Percentiles rank a stretch among this genome's conserved stretches.
phyloP scores from a whole-genome alignment of 129 eudicot genomes.

The Flaveria linearis region DNA sequence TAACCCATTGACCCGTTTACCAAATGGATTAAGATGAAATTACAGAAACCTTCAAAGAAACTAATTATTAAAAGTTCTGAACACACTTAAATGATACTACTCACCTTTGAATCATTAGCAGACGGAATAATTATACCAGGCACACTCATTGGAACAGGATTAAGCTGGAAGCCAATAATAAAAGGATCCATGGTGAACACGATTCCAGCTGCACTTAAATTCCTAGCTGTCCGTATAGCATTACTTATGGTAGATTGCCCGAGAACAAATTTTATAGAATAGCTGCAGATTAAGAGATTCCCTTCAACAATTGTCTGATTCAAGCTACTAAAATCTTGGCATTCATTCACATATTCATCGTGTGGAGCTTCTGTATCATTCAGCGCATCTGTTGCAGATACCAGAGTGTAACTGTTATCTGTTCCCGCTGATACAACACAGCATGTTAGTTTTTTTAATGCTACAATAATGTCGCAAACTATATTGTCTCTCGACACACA shows the following conservation, averaged over 20 bases:
- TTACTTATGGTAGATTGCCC: conserved; percentile 88
- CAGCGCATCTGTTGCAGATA: conserved; percentile 80
- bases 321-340: conserved; percentile 78
- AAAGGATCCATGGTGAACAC: conserved; percentile 98
- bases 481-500: neutral
- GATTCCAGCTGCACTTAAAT: conserved; percentile 92
- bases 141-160: conserved; percentile 86
- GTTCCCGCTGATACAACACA: conserved; percentile 67
- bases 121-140: conserved; percentile 92
- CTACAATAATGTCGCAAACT: neutral
- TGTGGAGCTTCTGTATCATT: conserved; percentile 53
- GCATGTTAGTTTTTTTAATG: neutral
- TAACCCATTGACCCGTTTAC: no score
- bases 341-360: conserved; percentile 86
- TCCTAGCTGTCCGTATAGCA: conserved; percentile 72
- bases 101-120: conserved; percentile 88
- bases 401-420: conserved; percentile 52
- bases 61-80: conserved; percentile 13
- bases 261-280: conserved; percentile 85
- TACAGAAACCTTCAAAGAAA: conserved; percentile 4
- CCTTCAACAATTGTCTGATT: conserved; percentile 68
- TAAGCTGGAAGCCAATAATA: conserved; percentile 93
- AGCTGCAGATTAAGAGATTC: conserved; percentile 84
- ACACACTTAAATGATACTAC: conserved; percentile 27
- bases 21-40: neutral